phyloP scores from a whole-genome alignment of 805 yeast genomes.

The Yamadazyma philogaea region DNA sequence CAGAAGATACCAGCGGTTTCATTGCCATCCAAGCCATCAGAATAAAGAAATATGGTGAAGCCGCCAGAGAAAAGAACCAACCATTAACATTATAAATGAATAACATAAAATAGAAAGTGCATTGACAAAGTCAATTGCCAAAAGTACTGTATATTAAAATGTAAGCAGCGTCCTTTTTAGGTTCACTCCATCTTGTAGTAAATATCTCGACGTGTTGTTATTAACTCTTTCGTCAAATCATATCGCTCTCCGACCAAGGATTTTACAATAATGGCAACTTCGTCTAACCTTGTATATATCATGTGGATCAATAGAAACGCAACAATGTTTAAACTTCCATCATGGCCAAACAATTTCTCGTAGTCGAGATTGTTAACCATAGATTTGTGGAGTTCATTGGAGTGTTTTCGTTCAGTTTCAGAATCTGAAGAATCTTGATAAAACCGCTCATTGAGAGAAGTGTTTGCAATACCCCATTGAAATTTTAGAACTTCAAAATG shows the following conservation, averaged over 20 bases:
- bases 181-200: slow-evolving; percentile 3
- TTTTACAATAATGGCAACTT: slow-evolving; percentile 26
- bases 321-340: slow-evolving; percentile 29
- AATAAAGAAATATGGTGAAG: slow-evolving; percentile 96
- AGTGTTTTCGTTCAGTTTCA: background rate
- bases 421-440: slow-evolving; percentile 11
- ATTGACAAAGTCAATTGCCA: background rate
- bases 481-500: slow-evolving; percentile 25
- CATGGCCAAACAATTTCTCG: slow-evolving; percentile 25
- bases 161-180: background rate
- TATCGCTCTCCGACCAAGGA: slow-evolving; percentile 35
- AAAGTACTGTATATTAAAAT: background rate
- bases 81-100: slow-evolving; percentile 40
- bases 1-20: slow-evolving; percentile 95
- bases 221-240: slow-evolving; percentile 16
- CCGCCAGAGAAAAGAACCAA: slow-evolving; percentile 78
- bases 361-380: slow-evolving; percentile 23
- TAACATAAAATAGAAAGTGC: background rate
- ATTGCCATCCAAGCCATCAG: slow-evolving; percentile 98
- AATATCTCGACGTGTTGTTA: too few relatives aligned
- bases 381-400: slow-evolving; percentile 13
- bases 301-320: slow-evolving; percentile 28
- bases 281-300: slow-evolving; percentile 29
- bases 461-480: slow-evolving; percentile 27
- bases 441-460: slow-evolving; percentile 25